Evolutionary conservation across 306 rosid species (phyloP), one percentile per base, ranked within the genome.

Genomic region (Ormosia emarginata): DNA sequence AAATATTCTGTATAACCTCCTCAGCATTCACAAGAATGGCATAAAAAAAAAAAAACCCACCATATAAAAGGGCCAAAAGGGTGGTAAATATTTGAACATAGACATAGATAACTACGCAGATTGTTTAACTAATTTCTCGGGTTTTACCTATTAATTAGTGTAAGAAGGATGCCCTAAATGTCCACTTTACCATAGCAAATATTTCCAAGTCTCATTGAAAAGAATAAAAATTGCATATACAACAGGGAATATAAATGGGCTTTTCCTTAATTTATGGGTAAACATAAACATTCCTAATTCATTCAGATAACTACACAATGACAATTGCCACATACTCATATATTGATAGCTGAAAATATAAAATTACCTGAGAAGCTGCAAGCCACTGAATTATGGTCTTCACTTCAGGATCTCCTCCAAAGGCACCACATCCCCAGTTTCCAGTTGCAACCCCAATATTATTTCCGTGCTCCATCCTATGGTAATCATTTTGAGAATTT

Each of bases 381-480:
- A 95, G 94, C 99, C 99, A 95, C 71, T 95, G 99, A 73, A 95
- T 84, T 57, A 93, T 84, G 81, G 94, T 6, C 91, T 95, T 95
- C 32, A 95, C 84, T 87, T 93, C 90, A 61, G 97, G 99, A 86
- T 95, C 99, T 74, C 99, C 99, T 65, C 98, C 97, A 83, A 95
- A 95, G 32, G 95, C 98, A 66, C 98, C 97, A 46, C 99, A 95
- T 71, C 99, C 99, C 99, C 97, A 95, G 82, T 95, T 95, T 53
- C 98, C 99, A 34, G 99, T 95, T 32, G 87, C 98, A 87, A 95
- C 43, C 82, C 98, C 99, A 79, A 92, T 52, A 75, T 75, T 80
- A 67, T 69, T 82, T 69, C 47, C 82, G 30, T 41, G 41, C 36
- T 64, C 86, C 81, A 52, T 79, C 81, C 24, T 57, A 59, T 56